Evolutionary conservation across 2,329 filamentous ascomycete genomes (phyloP), one percentile per base, ranked within the genome.

Genomic region (Exophiala viscosa): DNA sequence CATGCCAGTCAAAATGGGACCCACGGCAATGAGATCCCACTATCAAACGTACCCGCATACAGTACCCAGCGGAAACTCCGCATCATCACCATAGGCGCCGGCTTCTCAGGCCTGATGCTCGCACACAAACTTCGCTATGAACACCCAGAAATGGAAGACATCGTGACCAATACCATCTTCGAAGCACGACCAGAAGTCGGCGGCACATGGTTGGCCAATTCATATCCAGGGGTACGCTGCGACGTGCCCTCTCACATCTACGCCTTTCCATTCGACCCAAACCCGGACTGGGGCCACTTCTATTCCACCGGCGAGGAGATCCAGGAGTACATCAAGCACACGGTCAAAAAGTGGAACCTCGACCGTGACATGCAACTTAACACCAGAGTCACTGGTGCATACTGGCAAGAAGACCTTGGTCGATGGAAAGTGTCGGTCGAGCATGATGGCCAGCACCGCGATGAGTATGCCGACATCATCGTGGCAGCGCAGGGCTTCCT

Each of bases 221-320:
- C 52, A 10, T 68, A 67, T 44, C 63, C 63, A 9, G 60, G 58
- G 1, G 43, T 56, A 14, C 35, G 50, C 17, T 62, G 60, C 32
- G 59, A 60, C 44, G 52, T 61, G 11, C 58, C 58, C 6, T 38
- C 48, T 14, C 50, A 57, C 44, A 41, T 44, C 7, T 38, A 61
- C 52, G 57, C 55, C 38, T 62, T 60, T 32, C 58, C 60, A 9
- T 76, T 72, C 52, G 69, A 71, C 11, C 71, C 71, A 1, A 74
- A 74, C 34, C 70, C 70, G 1, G 64, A 72, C 36, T 75, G 72
- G 72, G 66, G 64, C 0, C 65, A 69, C 5, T 70, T 73, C 38
- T 76, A 72, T 51, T 69, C 72, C 5, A 63, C 61, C 8, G 70
- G 70, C 1, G 54, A 61, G 7, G 73, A 76, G 58, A 75, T 76